Conservation (phyloP, 805 yeast genomes). For the Candida oleophila region DNA sequence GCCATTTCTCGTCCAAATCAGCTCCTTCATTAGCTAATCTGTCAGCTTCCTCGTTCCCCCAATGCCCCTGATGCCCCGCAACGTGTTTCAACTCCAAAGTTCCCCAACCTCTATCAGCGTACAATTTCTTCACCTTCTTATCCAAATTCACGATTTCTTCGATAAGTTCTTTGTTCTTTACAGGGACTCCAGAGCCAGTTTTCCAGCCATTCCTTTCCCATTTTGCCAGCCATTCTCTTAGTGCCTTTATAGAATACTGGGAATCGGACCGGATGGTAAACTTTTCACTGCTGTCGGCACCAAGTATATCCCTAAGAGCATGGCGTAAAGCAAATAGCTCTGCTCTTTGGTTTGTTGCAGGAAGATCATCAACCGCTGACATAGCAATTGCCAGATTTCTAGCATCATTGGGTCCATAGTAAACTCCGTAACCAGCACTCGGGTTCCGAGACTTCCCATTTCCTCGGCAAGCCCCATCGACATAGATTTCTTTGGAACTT, state of each 20-base stretch:
- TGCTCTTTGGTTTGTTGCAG: slow-evolving; percentile 70
- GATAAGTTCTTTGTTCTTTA: slow-evolving; percentile 56
- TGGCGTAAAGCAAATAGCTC: slow-evolving; percentile 67
- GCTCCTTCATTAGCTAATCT: slow-evolving; percentile 68
- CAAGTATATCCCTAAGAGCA: slow-evolving; percentile 51
- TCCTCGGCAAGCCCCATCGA: slow-evolving; percentile 76
- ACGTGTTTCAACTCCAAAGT: slow-evolving; percentile 57
- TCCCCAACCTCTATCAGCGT: slow-evolving; percentile 31
- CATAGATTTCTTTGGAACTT: slow-evolving; percentile 40
- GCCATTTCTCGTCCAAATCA: slow-evolving; percentile 12
- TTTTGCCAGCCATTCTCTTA: slow-evolving; percentile 54
- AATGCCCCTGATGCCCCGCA: slow-evolving; percentile 65
- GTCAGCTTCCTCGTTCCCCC: slow-evolving; percentile 81
- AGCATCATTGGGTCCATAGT: slow-evolving; percentile 54
- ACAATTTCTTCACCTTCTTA: slow-evolving; percentile 35
- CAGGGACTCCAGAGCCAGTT: slow-evolving; percentile 40
- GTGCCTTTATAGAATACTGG: slow-evolving; percentile 54
- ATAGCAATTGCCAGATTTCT: slow-evolving; percentile 59
- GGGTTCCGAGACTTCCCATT: slow-evolving; percentile 46
- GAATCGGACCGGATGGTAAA: slow-evolving; percentile 69
- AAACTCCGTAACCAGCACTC: slow-evolving; percentile 74
- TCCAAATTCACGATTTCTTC: slow-evolving; percentile 23
- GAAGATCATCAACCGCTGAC: slow-evolving; percentile 15
- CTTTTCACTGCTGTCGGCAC: slow-evolving; percentile 20
- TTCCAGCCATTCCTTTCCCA: slow-evolving; percentile 63